Conservation (phyloP, 208 protist species). For the Trypanosoma vivax region DNA sequence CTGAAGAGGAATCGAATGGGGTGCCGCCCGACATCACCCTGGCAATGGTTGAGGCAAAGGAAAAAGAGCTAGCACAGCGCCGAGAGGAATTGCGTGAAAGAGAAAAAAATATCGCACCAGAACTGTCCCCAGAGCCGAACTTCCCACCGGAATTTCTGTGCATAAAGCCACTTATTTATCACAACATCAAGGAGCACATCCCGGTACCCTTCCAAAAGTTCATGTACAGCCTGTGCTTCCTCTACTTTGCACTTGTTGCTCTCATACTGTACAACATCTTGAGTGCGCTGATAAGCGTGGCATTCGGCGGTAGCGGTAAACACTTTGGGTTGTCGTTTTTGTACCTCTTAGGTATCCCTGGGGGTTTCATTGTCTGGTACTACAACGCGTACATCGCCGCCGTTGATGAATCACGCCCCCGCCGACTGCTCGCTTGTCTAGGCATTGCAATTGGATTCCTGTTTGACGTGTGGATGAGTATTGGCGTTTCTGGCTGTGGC, state of each 20-base stretch:
- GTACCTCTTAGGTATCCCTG: constrained; percentile 75
- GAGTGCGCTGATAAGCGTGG: constrained; percentile 37
- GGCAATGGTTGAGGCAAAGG: constrained; percentile 72
- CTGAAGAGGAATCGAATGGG: neutral
- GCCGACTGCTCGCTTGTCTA: constrained; percentile 42
- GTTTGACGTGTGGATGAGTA: constrained; percentile 80
- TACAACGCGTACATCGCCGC: constrained; percentile 70
- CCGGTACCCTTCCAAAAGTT: constrained; percentile 64
- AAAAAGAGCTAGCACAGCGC: constrained; percentile 50
- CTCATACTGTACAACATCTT: constrained; percentile 81
- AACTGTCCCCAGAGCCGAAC: constrained; percentile 54
- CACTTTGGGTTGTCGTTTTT: constrained; percentile 83
- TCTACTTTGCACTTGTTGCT: constrained; percentile 55
- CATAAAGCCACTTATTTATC: constrained; percentile 76
- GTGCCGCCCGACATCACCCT: constrained; percentile 36
- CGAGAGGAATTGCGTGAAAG: constrained; percentile 32
- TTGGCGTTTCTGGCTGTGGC: constrained; percentile 61
- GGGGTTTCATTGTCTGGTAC: constrained; percentile 78
- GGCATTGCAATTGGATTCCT: constrained; percentile 55
- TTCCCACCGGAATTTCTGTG: constrained; percentile 81
- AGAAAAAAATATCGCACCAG: constrained; percentile 18
- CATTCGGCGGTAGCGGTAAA: constrained; percentile 38
- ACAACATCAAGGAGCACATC: constrained; percentile 76
- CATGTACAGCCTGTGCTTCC: constrained; percentile 70
- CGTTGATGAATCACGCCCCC: constrained; percentile 24